Percentiles rank a stretch among this genome's conserved stretches.
phyloP scores from a whole-genome alignment of 2,329 filamentous ascomycete genomes.

The Pseudogymnoascus sp. region DNA sequence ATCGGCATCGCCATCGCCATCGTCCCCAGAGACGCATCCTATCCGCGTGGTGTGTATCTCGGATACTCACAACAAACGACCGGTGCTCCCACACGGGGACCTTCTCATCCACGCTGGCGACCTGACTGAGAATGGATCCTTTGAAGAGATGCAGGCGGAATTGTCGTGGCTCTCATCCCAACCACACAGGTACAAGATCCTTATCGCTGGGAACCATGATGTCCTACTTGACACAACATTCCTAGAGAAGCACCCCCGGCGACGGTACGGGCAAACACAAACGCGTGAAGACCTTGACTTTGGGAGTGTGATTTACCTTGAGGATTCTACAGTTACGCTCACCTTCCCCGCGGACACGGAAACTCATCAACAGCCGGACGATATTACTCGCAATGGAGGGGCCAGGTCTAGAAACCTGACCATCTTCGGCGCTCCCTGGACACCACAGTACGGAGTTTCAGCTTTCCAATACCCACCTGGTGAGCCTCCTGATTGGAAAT shows the following conservation, averaged over 20 bases:
- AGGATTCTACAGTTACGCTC: slow-evolving; percentile 37
- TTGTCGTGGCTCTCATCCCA: slow-evolving; percentile 72
- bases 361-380: too few species aligned
- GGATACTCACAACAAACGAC: slow-evolving; percentile 68
- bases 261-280: slow-evolving; percentile 9
- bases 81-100: slow-evolving; percentile 66
- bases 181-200: slow-evolving; percentile 71
- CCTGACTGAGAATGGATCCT: slow-evolving; percentile 64
- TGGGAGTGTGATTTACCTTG: slow-evolving; percentile 60
- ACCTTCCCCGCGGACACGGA: too few species aligned
- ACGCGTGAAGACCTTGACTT: slow-evolving; percentile 47
- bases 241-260: too few species aligned
- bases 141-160: slow-evolving; percentile 68
- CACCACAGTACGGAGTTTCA: too few species aligned
- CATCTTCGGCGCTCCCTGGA: slow-evolving; percentile 47
- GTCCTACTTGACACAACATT: too few species aligned
- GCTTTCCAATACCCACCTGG: slow-evolving; percentile 51
- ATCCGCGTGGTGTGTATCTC: slow-evolving; percentile 81
- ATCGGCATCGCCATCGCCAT: slow-evolving; percentile 17
- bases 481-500: slow-evolving; percentile 48
- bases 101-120: slow-evolving; percentile 87
- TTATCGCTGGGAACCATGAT: slow-evolving; percentile 85
- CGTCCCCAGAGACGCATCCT: slow-evolving; percentile 45
- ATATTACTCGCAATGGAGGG: too few species aligned
- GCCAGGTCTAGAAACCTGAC: slow-evolving; percentile 26